A percentile compares a stretch with the other conserved stretches of the same genome.
Evolutionary conservation across 805 yeast genomes (phyloP).

Genomic region (Yamadazyma sp.): DNA sequence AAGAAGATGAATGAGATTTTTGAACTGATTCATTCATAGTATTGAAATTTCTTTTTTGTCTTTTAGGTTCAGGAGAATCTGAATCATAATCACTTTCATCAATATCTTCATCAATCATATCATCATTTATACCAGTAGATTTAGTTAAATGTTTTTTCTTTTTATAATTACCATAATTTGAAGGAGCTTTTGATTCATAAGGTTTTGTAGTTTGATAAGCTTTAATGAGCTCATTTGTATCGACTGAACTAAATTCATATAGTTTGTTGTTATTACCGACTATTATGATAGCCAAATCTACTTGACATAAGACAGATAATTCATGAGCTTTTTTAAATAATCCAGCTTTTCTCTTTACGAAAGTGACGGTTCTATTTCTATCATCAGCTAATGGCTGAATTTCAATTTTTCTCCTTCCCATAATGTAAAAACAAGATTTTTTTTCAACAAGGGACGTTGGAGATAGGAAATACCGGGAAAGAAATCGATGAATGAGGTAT

Average conservation of each 20-base stretch:
- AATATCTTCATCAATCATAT: conserved; percentile 20
- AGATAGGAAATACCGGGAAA: no score
- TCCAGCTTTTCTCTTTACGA: conserved; percentile 92
- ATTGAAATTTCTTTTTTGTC: conserved; percentile 19
- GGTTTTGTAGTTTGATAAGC: conserved; percentile 28
- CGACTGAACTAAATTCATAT: conserved; percentile 79
- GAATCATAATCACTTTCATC: conserved; percentile 33
- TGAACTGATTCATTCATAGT: conserved; percentile 5
- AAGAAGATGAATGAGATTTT: neutral
- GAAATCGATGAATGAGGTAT: no score
- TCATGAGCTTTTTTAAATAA: conserved; percentile 85
- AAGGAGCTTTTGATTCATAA: conserved; percentile 62
- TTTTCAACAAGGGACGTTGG: no score
- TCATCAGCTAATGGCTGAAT: conserved; percentile 90
- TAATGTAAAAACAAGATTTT: no score
- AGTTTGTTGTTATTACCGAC: conserved; percentile 79
- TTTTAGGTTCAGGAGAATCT: conserved; percentile 33
- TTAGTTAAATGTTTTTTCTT: conserved; percentile 28
- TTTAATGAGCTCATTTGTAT: conserved; percentile 37
- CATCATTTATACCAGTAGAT: conserved; percentile 5
- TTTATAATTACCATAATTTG: conserved; percentile 61
- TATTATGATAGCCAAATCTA: conserved; percentile 87
- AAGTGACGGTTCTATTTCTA: conserved; percentile 81
- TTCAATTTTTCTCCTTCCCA: conserved; percentile 97
- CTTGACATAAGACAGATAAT: conserved; percentile 85